These are phyloP conservation scores for Thraustochytrium striatum DNA, from an alignment of 352 stramenopile species.

Conservation along the genomic window DNA sequence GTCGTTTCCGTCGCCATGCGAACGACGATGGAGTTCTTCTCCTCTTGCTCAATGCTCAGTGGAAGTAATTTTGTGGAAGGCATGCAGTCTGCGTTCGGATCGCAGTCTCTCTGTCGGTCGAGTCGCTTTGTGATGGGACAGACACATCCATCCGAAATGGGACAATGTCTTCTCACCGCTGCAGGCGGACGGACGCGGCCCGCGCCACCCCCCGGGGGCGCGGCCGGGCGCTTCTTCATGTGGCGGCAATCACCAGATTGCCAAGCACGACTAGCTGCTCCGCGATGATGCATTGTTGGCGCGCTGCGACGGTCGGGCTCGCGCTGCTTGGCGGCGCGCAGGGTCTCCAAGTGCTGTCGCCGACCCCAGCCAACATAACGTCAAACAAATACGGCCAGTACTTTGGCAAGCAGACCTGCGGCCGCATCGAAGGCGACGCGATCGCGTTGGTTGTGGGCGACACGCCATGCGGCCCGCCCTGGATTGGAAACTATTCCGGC, in stretches of 20 bases:
- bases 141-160: no score
- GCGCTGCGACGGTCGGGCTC: not conserved
- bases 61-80: not conserved
- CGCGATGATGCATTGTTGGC: not conserved
- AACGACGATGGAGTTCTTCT: conserved; percentile 53
- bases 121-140: no score
- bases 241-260: not conserved
- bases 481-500: not conserved
- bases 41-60: conserved; percentile 48
- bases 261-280: not conserved
- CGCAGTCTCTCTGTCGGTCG: no score
- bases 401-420: conserved; percentile 22
- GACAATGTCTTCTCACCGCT: no score
- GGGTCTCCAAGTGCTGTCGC: not conserved
- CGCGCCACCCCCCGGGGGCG: no score
- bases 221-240: not conserved
- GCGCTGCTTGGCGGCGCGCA: not conserved
- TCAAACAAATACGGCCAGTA: conserved; percentile 11
- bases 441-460: not conserved
- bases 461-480: not conserved
- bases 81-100: no score
- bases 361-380: not conserved
- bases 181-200: no score
- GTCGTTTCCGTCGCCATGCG: conserved; percentile 50
- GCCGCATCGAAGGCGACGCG: not conserved